phyloP scores from a whole-genome alignment of 2,329 filamentous ascomycete species.

The Alternaria conjuncta region DNA sequence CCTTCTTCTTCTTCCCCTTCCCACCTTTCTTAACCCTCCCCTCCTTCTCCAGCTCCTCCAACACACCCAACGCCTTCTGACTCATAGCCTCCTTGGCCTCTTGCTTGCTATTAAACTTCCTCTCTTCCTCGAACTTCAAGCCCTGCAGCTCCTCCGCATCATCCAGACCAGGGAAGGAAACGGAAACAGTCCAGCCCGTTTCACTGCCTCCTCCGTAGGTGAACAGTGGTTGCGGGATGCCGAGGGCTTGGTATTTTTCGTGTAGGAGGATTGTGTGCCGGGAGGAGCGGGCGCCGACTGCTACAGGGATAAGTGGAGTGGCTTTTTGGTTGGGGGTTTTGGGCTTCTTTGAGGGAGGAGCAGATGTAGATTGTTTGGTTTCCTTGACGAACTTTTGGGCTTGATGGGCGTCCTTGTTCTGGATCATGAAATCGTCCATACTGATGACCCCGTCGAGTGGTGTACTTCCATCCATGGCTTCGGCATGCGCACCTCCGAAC shows the following conservation, averaged over 20 bases:
- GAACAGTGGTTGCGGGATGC: constrained; percentile 30
- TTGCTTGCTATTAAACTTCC: constrained; percentile 48
- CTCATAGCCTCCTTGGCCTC: constrained; percentile 52
- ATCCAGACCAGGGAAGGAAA: constrained; percentile 29
- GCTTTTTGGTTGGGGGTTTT: not conserved
- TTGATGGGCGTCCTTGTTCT: constrained; percentile 9
- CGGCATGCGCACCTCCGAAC: not conserved
- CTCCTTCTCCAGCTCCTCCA: constrained; percentile 31
- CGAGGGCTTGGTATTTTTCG: constrained; percentile 34
- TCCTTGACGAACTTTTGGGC: constrained; percentile 14
- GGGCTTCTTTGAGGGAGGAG: constrained; percentile 9
- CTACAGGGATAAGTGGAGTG: constrained; percentile 17
- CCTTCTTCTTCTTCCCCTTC: constrained; percentile 22
- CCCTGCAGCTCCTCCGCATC: constrained; percentile 19
- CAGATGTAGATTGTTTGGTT: not conserved
- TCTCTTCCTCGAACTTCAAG: constrained; percentile 21
- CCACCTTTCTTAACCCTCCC: constrained; percentile 31
- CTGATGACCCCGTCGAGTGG: constrained; percentile 15
- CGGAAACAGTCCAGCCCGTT: constrained; percentile 27
- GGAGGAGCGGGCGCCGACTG: constrained; percentile 28
- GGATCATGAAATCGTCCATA: constrained; percentile 29
- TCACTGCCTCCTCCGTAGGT: constrained; percentile 16
- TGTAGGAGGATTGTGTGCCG: constrained; percentile 30
- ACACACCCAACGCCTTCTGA: constrained; percentile 35
- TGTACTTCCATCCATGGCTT: not conserved